phyloP scores from a whole-genome alignment of 2,329 filamentous ascomycete species.

The Rhynchosporium agropyri region DNA sequence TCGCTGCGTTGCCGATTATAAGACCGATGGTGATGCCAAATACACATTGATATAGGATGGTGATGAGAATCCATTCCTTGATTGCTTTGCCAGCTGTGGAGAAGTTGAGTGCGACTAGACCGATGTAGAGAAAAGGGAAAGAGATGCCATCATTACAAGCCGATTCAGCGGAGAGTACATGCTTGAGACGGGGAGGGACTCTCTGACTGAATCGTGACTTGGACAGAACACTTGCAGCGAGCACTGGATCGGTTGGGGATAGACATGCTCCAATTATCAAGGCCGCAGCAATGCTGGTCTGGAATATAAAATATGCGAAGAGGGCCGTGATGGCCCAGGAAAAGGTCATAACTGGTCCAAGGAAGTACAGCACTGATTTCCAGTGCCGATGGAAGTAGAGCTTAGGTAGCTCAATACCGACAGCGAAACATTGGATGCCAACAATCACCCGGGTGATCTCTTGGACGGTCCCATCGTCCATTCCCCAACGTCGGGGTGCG shows the following conservation, averaged over 20 bases:
- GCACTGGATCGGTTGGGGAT: slow-evolving; percentile 59
- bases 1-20: slow-evolving; percentile 50
- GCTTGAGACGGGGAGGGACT: slow-evolving; percentile 53
- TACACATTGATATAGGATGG: slow-evolving; percentile 57
- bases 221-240: slow-evolving; percentile 55
- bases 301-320: slow-evolving; percentile 46
- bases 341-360: slow-evolving; percentile 38
- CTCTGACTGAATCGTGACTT: slow-evolving; percentile 56
- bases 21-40: slow-evolving; percentile 52
- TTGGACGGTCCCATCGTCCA: slow-evolving; percentile 67
- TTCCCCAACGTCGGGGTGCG: slow-evolving; percentile 63
- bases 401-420: slow-evolving; percentile 69
- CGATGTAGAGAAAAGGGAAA: slow-evolving; percentile 59
- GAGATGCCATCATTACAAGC: slow-evolving; percentile 59
- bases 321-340: slow-evolving; percentile 30
- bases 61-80: slow-evolving; percentile 56
- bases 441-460: slow-evolving; percentile 73
- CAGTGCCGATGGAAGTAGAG: slow-evolving; percentile 40
- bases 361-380: slow-evolving; percentile 36
- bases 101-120: slow-evolving; percentile 49
- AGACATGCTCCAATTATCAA: slow-evolving; percentile 57
- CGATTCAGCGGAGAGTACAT: slow-evolving; percentile 56
- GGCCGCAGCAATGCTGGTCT: slow-evolving; percentile 49
- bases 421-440: slow-evolving; percentile 73
- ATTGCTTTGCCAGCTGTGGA: slow-evolving; percentile 45